Evolutionary conservation across 345 rosid species (phyloP).

Genomic region (Aquilaria malaccensis): DNA sequence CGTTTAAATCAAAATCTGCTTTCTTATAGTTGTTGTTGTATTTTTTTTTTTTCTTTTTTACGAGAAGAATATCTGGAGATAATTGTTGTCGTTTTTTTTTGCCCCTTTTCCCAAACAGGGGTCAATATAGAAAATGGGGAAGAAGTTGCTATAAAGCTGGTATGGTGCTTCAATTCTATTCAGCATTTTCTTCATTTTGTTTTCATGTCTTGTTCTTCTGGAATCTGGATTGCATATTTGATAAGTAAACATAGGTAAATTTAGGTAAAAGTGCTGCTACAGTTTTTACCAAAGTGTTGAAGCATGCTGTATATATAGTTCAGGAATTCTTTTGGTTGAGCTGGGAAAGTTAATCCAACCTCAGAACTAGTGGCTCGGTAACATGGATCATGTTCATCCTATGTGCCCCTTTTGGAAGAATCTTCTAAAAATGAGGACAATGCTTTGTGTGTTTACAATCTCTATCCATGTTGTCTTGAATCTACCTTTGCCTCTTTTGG

Average conservation of each 20-base stretch:
- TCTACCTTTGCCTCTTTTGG: no score
- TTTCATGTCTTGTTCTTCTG: background rate
- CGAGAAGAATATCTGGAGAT: no score
- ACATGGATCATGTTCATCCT: background rate
- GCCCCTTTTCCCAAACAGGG: constrained; percentile 29
- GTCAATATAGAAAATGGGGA: constrained; percentile 78
- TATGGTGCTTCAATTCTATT: constrained; percentile 14
- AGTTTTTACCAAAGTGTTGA: no score
- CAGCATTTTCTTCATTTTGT: background rate
- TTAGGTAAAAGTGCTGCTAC: no score
- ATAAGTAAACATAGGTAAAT: background rate
- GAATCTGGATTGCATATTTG: background rate
- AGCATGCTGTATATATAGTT: background rate
- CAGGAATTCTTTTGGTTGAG: background rate
- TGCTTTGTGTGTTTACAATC: no score
- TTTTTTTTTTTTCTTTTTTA: background rate
- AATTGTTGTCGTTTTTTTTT: no score
- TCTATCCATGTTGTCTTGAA: no score
- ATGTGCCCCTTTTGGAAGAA: no score
- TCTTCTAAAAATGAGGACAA: no score
- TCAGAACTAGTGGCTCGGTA: background rate
- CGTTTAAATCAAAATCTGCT: constrained; percentile 4
- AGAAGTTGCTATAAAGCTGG: constrained; percentile 92
- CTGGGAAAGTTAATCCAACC: constrained; percentile 6
- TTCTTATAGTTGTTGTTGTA: background rate